A percentile compares a stretch with the other conserved stretches of the same genome.
phyloP scores from a whole-genome alignment of 2,329 filamentous ascomycete genomes.

The Fusarium gaditjirri region DNA sequence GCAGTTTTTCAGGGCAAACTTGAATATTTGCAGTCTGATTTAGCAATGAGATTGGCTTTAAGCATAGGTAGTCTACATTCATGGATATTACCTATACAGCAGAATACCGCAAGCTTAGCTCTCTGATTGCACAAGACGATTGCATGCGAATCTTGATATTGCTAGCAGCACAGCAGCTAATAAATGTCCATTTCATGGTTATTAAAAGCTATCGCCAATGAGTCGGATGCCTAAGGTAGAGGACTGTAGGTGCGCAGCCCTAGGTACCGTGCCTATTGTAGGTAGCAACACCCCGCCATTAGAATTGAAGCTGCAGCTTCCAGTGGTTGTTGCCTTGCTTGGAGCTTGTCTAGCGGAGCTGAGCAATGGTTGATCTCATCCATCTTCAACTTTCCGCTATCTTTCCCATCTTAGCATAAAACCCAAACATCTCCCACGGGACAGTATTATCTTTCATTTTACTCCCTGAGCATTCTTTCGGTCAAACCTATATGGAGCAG shows the following conservation, averaged over 20 bases:
- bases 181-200: neutral
- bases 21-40: neutral
- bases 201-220: neutral
- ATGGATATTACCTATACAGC: neutral
- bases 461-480: neutral
- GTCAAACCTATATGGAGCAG: neutral
- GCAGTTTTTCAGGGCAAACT: neutral
- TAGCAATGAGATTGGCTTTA: neutral
- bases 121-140: neutral
- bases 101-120: neutral
- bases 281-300: conserved; percentile 22
- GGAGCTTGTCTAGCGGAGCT: conserved; percentile 10
- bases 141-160: neutral
- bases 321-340: conserved; percentile 23
- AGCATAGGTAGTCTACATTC: neutral
- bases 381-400: neutral
- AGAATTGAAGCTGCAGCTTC: conserved; percentile 6
- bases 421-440: neutral
- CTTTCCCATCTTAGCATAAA: conserved; percentile 5
- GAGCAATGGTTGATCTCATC: conserved; percentile 23
- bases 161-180: neutral
- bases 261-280: neutral
- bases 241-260: neutral
- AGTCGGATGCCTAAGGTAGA: neutral
- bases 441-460: neutral